Evolutionary conservation across 352 stramenopile genomes (phyloP).

Genomic region (Pythium oligandrum): DNA sequence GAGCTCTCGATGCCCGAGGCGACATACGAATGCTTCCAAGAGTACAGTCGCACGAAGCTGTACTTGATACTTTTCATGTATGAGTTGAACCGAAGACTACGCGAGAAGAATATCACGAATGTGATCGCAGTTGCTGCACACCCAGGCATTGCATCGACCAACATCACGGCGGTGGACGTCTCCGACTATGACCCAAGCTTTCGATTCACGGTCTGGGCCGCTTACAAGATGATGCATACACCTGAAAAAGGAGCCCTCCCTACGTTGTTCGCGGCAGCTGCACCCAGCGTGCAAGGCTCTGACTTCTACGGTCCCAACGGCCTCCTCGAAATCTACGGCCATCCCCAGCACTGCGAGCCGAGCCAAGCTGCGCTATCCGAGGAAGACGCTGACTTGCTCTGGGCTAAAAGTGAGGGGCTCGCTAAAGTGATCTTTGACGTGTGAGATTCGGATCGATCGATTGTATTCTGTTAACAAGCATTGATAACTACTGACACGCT

Average conservation of each 20-base stretch:
- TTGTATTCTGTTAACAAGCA: not conserved
- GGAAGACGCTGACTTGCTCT: slow-evolving; percentile 23
- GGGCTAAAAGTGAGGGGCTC: slow-evolving; percentile 31
- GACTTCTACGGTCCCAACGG: slow-evolving; percentile 28
- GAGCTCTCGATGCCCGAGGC: too few relatives aligned
- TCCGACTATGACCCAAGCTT: too few relatives aligned
- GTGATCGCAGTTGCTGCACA: not conserved
- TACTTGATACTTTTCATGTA: too few relatives aligned
- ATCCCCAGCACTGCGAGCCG: slow-evolving; percentile 21
- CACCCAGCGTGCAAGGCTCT: slow-evolving; percentile 17
- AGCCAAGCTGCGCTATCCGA: slow-evolving; percentile 14
- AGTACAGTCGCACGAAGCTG: too few relatives aligned
- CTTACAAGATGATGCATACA: not conserved
- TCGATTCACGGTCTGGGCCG: too few relatives aligned
- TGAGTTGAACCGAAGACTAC: too few relatives aligned
- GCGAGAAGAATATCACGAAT: not conserved
- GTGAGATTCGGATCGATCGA: not conserved
- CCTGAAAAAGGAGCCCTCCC: slow-evolving; percentile 32
- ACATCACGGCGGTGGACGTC: too few relatives aligned
- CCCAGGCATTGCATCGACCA: not conserved
- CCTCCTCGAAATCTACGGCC: slow-evolving; percentile 20
- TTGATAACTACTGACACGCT: not conserved
- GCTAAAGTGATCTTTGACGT: slow-evolving; percentile 22
- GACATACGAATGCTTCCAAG: too few relatives aligned
- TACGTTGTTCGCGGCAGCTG: slow-evolving; percentile 34